These are phyloP conservation scores for Amanita rubescens DNA, from an alignment of 768 basidiomycete species.

Conservation along the genomic window DNA sequence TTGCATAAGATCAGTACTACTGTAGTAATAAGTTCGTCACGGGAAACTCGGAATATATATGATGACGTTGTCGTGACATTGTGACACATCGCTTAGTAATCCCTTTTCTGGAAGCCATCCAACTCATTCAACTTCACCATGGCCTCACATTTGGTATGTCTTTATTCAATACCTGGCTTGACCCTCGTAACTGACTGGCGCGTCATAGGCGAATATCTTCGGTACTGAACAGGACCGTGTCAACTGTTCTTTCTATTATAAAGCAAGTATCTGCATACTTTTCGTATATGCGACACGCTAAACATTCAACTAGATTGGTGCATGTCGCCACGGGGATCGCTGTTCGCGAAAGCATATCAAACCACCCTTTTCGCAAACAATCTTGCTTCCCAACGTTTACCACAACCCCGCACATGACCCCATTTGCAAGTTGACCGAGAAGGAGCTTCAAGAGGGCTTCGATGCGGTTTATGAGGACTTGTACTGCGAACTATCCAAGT, in stretches of 20 bases:
- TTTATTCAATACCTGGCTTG: conserved; percentile 4
- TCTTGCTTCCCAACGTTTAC: conserved; percentile 94
- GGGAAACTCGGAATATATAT: too few species aligned
- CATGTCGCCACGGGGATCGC: conserved; percentile 95
- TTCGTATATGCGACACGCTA: neutral
- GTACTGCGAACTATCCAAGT: conserved; percentile 91
- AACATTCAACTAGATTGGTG: conserved; percentile 78
- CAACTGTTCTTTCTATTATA: conserved; percentile 99
- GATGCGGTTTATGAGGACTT: conserved; percentile 94
- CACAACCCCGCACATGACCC: conserved; percentile 96
- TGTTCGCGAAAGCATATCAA: conserved; percentile 98
- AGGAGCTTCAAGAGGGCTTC: conserved; percentile 86
- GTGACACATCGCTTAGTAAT: conserved; percentile 24
- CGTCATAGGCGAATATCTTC: conserved; percentile 81
- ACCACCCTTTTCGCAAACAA: conserved; percentile 96
- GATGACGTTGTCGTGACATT: conserved; percentile 17
- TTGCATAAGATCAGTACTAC: too few species aligned
- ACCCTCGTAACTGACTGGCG: neutral
- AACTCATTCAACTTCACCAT: conserved; percentile 22
- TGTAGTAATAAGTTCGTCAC: too few species aligned
- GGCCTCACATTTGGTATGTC: conserved; percentile 73
- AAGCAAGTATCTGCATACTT: conserved; percentile 39
- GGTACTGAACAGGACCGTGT: conserved; percentile 93
- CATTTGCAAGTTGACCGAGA: conserved; percentile 78
- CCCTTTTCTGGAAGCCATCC: neutral